Evolutionary conservation across 805 yeast genomes (phyloP).

Genomic region (Phaffomyces antillensis): DNA sequence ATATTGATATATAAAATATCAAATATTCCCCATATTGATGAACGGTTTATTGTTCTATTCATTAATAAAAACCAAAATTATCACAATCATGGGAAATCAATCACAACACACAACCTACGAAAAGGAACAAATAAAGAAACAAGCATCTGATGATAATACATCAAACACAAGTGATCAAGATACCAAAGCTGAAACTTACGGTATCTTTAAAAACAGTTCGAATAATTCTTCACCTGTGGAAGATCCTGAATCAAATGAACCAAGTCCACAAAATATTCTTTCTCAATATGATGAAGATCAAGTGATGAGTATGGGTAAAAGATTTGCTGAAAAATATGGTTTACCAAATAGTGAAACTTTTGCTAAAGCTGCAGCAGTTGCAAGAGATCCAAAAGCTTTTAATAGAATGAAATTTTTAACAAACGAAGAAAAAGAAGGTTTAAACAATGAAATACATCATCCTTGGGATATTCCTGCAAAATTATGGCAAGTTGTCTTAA

Average conservation of each 20-base stretch:
- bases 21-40: no score
- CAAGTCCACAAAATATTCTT: constrained; percentile 33
- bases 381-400: constrained; percentile 51
- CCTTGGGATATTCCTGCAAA: constrained; percentile 39
- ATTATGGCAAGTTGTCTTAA: constrained; percentile 48
- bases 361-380: constrained; percentile 60
- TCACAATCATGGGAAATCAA: background rate
- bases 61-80: no score
- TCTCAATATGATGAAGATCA: constrained; percentile 54
- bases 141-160: background rate
- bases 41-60: no score
- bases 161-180: no score
- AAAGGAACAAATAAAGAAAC: background rate
- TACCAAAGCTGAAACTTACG: background rate
- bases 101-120: background rate
- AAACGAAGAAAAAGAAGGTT: constrained; percentile 47
- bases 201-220: background rate
- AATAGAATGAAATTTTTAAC: constrained; percentile 48
- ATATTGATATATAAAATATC: no score
- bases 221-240: background rate
- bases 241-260: constrained; percentile 2
- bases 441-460: constrained; percentile 39
- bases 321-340: constrained; percentile 49
- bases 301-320: constrained; percentile 63
- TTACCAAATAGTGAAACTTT: constrained; percentile 44